Conservation (phyloP, 768 basidiomycete genomes). For the Calocera viscosa region DNA sequence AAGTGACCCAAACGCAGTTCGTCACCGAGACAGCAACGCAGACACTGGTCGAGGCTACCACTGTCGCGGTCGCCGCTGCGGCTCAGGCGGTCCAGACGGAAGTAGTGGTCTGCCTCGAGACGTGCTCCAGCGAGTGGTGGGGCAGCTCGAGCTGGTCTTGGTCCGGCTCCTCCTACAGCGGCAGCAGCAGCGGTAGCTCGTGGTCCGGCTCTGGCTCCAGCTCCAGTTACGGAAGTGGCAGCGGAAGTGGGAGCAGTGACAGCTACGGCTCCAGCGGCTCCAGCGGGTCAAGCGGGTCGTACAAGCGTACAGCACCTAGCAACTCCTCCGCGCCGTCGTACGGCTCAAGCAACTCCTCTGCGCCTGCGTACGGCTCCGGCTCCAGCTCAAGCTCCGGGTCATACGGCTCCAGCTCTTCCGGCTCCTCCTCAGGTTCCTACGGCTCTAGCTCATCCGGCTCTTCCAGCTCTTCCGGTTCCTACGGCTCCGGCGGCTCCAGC, state of each 20-base stretch:
- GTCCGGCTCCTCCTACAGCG: background rate
- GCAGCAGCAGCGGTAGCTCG: no score
- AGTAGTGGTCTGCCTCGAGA: constrained; percentile 19
- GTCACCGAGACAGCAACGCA: background rate
- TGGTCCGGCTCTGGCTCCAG: background rate
- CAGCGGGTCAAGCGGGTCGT: constrained; percentile 3
- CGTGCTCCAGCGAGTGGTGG: constrained; percentile 51
- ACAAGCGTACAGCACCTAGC: background rate
- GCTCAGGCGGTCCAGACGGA: constrained; percentile 40
- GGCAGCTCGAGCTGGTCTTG: constrained; percentile 13
- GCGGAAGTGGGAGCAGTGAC: background rate
- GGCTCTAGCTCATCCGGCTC: background rate
- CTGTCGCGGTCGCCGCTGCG: background rate
- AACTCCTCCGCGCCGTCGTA: no score
- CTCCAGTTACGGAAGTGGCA: background rate
- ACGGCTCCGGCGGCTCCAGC: background rate
- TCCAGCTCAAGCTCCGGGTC: no score
- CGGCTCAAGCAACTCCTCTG: no score
- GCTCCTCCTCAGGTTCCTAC: no score
- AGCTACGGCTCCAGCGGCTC: background rate
- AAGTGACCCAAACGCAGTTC: background rate
- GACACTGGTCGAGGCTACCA: constrained; percentile 20
- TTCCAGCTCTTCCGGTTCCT: background rate
- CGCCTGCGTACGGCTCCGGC: no score
- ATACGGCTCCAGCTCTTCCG: constrained; percentile 3